Base-by-base conservation (phyloP, 257 asterid genomes). In the Verbena officinalis region DNA sequence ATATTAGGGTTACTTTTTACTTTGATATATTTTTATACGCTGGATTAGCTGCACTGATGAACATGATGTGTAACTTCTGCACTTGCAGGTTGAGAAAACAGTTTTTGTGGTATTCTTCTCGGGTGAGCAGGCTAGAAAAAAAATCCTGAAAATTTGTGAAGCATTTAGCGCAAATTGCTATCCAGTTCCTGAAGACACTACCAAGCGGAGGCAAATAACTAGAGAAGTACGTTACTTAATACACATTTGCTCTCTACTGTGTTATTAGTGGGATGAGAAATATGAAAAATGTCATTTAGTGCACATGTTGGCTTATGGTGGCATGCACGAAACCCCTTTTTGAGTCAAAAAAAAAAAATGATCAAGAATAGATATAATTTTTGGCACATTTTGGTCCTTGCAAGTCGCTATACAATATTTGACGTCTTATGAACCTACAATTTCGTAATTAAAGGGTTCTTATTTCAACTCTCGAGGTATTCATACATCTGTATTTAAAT, bases 111-210 rank as follows among this genome's bases (percentile, higher is more conserved):
- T 90, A 53, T 90, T 90, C 88, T 90, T 85, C 86, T 90, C 97
- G 30, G 95, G 97, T 5, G 97, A 87, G 87, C 97, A 87, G 75
- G 97, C 97, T 14, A 90, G 94, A 67, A 78, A 77, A 62, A 90
- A 90, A 77, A 85, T 87, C 60, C 74, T 83, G 64, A 90, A 87
- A 78, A 88, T 91, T 67, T 91, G 98, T 69, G 98, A 91, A 56
- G 95, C 98, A 19, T 91, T 86, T 76, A 94, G 95, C 19, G 98
- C 96, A 13, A 91, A 78, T 68, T 86, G 96, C 87, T 91, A 84
- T 69, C 95, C 98, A 64, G 90, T 88, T 71, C 91, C 98, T 9
- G 96, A 91, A 76, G 98, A 91, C 52, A 49, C 78, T 23, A 78
- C 76, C 70, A 88, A 84, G 64, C 81, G 93, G 80, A 72, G 83